phyloP scores from a whole-genome alignment of 1,284 basidiomycete species.

The Phaffia rhodozyma region DNA sequence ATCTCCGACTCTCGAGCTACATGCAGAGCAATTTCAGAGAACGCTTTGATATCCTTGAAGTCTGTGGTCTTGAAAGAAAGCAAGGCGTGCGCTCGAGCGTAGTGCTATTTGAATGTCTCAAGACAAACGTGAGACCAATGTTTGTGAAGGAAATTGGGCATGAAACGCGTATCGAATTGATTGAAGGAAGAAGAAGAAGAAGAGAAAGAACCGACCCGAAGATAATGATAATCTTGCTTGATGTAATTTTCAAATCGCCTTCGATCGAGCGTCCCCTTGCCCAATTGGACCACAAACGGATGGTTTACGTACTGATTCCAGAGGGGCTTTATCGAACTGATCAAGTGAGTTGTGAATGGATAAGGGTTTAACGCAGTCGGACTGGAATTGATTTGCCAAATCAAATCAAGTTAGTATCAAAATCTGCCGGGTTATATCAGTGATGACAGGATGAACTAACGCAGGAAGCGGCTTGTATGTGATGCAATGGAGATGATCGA shows the following conservation, averaged over 20 bases:
- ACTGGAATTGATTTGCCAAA: no score
- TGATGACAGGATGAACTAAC: conserved; percentile 38
- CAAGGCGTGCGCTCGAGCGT: conserved; percentile 61
- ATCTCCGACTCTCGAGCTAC: conserved; percentile 59
- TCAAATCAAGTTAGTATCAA: not conserved
- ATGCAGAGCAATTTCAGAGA: conserved; percentile 53
- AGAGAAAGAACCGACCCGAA: conserved; percentile 24
- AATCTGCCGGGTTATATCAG: not conserved
- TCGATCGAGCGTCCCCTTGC: conserved; percentile 52
- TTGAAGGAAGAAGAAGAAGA: not conserved
- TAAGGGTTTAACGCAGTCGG: conserved; percentile 51
- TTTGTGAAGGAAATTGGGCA: not conserved
- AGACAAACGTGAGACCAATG: not conserved
- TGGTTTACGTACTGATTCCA: conserved; percentile 71
- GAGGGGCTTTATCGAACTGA: conserved; percentile 43
- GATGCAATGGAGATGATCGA: conserved; percentile 73
- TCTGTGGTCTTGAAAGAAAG: conserved; percentile 63
- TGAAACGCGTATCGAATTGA: not conserved
- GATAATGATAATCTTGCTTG: conserved; percentile 45
- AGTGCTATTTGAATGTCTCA: conserved; percentile 49
- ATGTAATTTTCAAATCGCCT: conserved; percentile 74
- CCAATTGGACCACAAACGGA: conserved; percentile 65
- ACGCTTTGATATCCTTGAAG: conserved; percentile 52
- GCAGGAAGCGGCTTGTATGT: conserved; percentile 43
- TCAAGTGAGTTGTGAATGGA: conserved; percentile 57